Conservation (phyloP, 2,329 filamentous ascomycete species). For the Allantophomopsis cytisporea region DNA sequence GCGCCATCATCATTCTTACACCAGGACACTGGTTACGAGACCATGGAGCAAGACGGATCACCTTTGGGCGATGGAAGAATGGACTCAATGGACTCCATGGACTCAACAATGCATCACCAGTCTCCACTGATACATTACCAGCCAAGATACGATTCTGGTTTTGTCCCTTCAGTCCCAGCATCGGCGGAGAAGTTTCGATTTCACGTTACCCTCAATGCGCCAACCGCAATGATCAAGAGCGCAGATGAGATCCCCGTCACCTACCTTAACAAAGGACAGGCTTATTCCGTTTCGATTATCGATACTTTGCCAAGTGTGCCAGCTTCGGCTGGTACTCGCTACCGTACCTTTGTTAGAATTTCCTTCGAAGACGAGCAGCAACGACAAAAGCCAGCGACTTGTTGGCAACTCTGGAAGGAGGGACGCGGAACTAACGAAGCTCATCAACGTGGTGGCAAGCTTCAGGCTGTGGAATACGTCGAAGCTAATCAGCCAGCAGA, state of each 20-base stretch:
- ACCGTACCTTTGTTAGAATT: constrained; percentile 85
- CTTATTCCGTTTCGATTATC: constrained; percentile 73
- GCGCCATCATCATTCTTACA: constrained; percentile 72
- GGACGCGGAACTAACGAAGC: constrained; percentile 91
- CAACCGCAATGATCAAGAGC: constrained; percentile 91
- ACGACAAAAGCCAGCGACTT: constrained; percentile 64
- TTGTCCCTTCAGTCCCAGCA: constrained; percentile 32
- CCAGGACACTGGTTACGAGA: constrained; percentile 67
- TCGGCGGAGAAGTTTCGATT: constrained; percentile 70
- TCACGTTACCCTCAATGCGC: constrained; percentile 79
- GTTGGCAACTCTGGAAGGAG: constrained; percentile 94
- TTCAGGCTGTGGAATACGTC: constrained; percentile 92
- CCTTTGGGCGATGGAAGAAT: constrained; percentile 40
- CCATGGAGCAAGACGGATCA: constrained; percentile 62
- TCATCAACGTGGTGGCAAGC: constrained; percentile 80
- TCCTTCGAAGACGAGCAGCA: constrained; percentile 97
- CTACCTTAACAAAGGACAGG: constrained; percentile 94
- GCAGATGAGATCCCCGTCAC: constrained; percentile 89
- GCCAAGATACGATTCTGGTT: constrained; percentile 30
- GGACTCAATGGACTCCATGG: constrained; percentile 39
- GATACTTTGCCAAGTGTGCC: constrained; percentile 58
- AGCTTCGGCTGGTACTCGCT: constrained; percentile 48
- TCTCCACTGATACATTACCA: constrained; percentile 47
- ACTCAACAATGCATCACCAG: constrained; percentile 46
- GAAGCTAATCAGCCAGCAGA: constrained; percentile 47